Evolutionary conservation across 2,329 filamentous ascomycete genomes (phyloP), one percentile per base, ranked within the genome.

Genomic region (Tolypocladium nubicola): DNA sequence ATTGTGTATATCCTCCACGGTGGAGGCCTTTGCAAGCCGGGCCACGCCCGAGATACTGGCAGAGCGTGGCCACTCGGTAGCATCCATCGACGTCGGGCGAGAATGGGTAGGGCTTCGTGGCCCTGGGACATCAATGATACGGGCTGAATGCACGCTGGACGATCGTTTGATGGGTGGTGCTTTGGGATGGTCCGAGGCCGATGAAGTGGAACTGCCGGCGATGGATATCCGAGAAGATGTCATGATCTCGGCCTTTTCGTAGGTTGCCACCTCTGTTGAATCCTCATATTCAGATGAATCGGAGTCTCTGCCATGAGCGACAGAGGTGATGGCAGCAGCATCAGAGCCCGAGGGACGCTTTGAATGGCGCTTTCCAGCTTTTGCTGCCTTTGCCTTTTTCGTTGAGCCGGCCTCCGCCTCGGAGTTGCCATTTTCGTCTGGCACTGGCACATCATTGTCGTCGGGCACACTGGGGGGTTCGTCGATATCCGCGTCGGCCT

Each of bases 211-310:
- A 61, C 76, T 76, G 39, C 79, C 79, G 37, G 75, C 75, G 33
- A 83, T 75, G 4, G 81, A 84, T 10, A 84, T 73, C 40, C 81
- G 74, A 4, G 80, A 76, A 0, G 81, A 82, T 0, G 79, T 84
- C 56, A 84, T 61, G 37, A 84, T 81, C 62, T 83, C 74, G 2
- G 80, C 79, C 63, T 82, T 76, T 76, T 88, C 80, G 67, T 82
- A 73, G 67, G 74, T 64, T 26, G 62, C 61, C 67, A 80, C 63
- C 64, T 77, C 57, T 62, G 84, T 69, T 62, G 81, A 70, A 59
- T 78, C 64, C 62, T 80, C 54, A 73, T 58, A 59, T 6, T 60
- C 45, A n/a, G 61, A 58, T 52, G 57, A 39, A 35, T 55, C 61
- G 57, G 45, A 60, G 58, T 41, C 60, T 52, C 55, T 60, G 60